phyloP scores from a whole-genome alignment of 1,284 basidiomycete species.

The Wallemia ichthyophaga region DNA sequence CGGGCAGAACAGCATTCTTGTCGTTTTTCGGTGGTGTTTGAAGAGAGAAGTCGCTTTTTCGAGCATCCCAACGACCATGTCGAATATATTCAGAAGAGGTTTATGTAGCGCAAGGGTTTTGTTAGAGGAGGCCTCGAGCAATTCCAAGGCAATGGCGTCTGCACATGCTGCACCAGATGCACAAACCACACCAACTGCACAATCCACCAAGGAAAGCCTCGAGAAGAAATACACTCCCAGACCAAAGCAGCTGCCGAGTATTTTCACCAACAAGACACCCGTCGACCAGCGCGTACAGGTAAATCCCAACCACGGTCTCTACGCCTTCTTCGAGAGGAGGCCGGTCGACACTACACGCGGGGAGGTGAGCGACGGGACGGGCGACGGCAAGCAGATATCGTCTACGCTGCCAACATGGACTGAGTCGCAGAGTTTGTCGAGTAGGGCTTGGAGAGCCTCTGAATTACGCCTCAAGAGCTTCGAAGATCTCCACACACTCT shows the following conservation, averaged over 20 bases:
- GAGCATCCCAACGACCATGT: background rate
- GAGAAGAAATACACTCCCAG: constrained; percentile 2
- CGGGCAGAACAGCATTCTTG: constrained; percentile 65
- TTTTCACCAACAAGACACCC: background rate
- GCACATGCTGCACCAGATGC: background rate
- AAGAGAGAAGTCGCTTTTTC: background rate
- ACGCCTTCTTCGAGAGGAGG: constrained; percentile 32
- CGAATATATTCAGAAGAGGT: background rate
- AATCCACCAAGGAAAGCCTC: constrained; percentile 1
- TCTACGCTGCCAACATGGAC: background rate
- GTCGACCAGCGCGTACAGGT: constrained; percentile 13
- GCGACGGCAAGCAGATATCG: constrained; percentile 16
- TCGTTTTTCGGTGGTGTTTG: constrained; percentile 3
- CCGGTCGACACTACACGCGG: constrained; percentile 18
- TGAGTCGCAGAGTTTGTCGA: constrained; percentile 18
- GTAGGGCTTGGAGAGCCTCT: constrained; percentile 50
- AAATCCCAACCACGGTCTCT: constrained; percentile 34
- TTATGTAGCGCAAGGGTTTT: background rate
- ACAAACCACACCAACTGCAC: background rate
- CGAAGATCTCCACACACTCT: constrained; percentile 63
- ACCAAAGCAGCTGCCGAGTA: background rate
- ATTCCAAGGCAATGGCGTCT: no score
- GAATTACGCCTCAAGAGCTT: constrained; percentile 72
- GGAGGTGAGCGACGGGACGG: constrained; percentile 13
- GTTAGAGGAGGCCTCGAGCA: no score